A percentile compares a stretch with the other conserved stretches of the same genome.
Conservation (phyloP, 352 stramenopile species). For the Phytopythium mirpurense region DNA sequence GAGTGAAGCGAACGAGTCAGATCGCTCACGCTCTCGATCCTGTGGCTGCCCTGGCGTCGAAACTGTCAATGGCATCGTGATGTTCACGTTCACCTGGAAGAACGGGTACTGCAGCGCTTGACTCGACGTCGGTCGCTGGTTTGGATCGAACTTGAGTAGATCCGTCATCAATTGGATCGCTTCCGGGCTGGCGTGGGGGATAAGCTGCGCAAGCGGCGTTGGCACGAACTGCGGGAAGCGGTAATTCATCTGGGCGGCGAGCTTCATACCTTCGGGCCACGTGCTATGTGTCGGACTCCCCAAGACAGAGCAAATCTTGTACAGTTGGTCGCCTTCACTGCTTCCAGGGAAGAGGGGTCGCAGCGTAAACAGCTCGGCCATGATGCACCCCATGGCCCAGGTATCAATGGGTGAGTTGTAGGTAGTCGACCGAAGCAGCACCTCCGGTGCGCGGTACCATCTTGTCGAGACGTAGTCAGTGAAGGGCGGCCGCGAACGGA, state of each 20-base stretch:
- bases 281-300: constrained; percentile 86
- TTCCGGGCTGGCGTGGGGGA: constrained; percentile 88
- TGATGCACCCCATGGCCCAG: constrained; percentile 97
- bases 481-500: constrained; percentile 88
- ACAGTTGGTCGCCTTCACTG: constrained; percentile 96
- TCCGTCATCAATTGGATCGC: constrained; percentile 91
- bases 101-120: constrained; percentile 95
- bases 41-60: constrained; percentile 57
- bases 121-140: constrained; percentile 88
- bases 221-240: constrained; percentile 93
- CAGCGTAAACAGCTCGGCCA: constrained; percentile 96
- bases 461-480: constrained; percentile 98
- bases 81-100: constrained; percentile 88
- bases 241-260: constrained; percentile 95
- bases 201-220: constrained; percentile 83
- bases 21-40: constrained; percentile 25
- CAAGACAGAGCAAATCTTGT: constrained; percentile 96
- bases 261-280: constrained; percentile 94
- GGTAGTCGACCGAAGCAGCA: constrained; percentile 90
- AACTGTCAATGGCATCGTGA: constrained; percentile 62
- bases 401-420: constrained; percentile 98
- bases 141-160: constrained; percentile 92
- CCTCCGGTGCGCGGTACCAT: constrained; percentile 98
- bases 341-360: constrained; percentile 96
- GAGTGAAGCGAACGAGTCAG: constrained; percentile 17